phyloP scores from a whole-genome alignment of 306 rosid genomes.

The Oemleria cerasiformis region DNA sequence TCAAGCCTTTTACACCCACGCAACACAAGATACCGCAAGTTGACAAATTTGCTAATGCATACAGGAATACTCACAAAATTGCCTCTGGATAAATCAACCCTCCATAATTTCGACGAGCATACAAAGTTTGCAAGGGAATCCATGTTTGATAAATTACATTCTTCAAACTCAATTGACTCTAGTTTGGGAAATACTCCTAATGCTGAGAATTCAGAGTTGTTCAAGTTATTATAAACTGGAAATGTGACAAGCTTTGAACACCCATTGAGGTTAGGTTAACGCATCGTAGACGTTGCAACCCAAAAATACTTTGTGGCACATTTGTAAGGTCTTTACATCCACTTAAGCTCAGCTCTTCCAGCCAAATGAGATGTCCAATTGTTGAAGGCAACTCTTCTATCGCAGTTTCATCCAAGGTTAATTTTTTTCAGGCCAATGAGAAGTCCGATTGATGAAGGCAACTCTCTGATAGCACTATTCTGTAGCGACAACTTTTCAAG shows the following conservation, averaged over 20 bases:
- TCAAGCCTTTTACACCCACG: neutral
- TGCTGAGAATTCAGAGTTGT: neutral
- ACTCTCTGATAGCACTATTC: neutral
- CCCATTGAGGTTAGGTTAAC: neutral
- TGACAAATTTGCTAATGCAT: neutral
- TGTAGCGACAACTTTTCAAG: neutral
- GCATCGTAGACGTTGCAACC: accelerated
- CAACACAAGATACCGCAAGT: neutral
- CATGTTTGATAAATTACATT: neutral
- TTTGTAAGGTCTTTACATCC: neutral
- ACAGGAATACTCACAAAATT: neutral
- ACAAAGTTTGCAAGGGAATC: neutral
- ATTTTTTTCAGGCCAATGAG: too few species aligned
- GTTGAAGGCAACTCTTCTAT: slow-evolving; percentile 1
- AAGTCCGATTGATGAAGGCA: neutral
- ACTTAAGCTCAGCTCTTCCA: accelerated
- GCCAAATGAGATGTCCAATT: neutral
- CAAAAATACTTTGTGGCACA: neutral
- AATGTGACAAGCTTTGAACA: neutral
- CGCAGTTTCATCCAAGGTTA: too few species aligned
- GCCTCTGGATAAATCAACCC: neutral
- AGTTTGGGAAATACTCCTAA: neutral
- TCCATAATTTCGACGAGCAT: neutral
- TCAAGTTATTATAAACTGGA: neutral
- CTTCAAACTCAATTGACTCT: accelerated